These are phyloP conservation scores for Aureoboletus auriporus DNA, from an alignment of 768 basidiomycete species.

Conservation along the genomic window DNA sequence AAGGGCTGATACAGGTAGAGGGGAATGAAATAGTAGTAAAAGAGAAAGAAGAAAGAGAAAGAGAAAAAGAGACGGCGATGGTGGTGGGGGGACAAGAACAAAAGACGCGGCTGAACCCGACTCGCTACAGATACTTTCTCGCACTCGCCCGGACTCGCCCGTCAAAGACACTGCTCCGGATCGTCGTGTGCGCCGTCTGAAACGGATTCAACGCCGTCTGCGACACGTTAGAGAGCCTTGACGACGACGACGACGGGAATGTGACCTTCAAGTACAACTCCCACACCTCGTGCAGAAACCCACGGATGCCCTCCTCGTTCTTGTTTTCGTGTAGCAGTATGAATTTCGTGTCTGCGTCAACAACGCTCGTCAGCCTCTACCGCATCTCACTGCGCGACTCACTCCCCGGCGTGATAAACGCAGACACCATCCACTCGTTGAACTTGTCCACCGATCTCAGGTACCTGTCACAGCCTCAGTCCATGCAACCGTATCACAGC, in stretches of 20 bases:
- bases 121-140: slow-evolving; percentile 64
- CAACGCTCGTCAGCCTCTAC: slow-evolving; percentile 11
- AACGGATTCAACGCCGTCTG: slow-evolving; percentile 95
- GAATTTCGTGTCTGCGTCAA: slow-evolving; percentile 84
- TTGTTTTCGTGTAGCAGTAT: slow-evolving; percentile 90
- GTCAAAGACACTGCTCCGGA: slow-evolving; percentile 82
- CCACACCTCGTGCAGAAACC: slow-evolving; percentile 95
- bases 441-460: slow-evolving; percentile 94
- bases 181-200: slow-evolving; percentile 82
- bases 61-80: background rate
- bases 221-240: background rate
- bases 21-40: slow-evolving; percentile 8
- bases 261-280: slow-evolving; percentile 92
- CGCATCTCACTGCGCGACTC: slow-evolving; percentile 32
- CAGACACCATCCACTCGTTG: slow-evolving; percentile 98
- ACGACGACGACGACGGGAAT: slow-evolving; percentile 10
- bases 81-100: slow-evolving; percentile 10
- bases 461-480: slow-evolving; percentile 59
- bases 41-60: slow-evolving; percentile 14
- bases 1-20: slow-evolving; percentile 22
- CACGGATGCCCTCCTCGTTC: slow-evolving; percentile 94
- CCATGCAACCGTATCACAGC: slow-evolving; percentile 1
- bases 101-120: slow-evolving; percentile 17
- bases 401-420: slow-evolving; percentile 95
- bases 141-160: slow-evolving; percentile 80